phyloP scores from a whole-genome alignment of 495 filamentous ascomycete species.

The Parathielavia appendiculata region DNA sequence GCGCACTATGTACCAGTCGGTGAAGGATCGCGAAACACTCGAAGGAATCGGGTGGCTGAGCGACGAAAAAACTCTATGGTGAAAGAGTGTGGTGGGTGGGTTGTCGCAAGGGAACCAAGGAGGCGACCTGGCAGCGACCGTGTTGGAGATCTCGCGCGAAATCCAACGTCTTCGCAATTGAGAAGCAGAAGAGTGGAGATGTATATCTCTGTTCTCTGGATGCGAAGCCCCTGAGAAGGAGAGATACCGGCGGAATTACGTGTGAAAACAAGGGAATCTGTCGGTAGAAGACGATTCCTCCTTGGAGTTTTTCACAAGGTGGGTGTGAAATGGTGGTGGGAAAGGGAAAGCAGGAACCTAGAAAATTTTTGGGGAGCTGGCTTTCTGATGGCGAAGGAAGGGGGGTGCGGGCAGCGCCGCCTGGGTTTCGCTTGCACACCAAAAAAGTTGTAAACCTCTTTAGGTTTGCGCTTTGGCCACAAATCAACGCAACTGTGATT shows the following conservation, averaged over 20 bases:
- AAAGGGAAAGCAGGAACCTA: constrained; percentile 27
- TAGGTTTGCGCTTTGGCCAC: constrained; percentile 1
- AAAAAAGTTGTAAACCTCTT: not conserved
- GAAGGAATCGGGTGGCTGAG: constrained; percentile 21
- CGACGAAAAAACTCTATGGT: constrained; percentile 24
- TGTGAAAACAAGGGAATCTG: constrained; percentile 22
- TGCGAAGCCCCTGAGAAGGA: constrained; percentile 29
- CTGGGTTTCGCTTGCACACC: constrained; percentile 3
- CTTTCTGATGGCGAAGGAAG: constrained; percentile 14
- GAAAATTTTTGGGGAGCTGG: constrained; percentile 22
- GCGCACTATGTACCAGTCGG: constrained; percentile 9
- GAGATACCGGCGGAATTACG: constrained; percentile 28
- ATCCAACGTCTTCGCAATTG: constrained; percentile 20
- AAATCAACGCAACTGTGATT: not conserved
- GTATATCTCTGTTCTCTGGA: constrained; percentile 34
- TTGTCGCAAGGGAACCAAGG: constrained; percentile 25
- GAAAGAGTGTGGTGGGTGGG: constrained; percentile 29
- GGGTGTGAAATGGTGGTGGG: constrained; percentile 18
- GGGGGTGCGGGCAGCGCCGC: constrained; percentile 21
- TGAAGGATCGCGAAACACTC: constrained; percentile 14
- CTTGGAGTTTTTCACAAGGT: constrained; percentile 17
- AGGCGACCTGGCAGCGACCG: constrained; percentile 22
- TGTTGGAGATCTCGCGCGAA: constrained; percentile 5
- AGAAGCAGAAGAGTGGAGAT: constrained; percentile 35
- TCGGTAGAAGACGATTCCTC: constrained; percentile 23